phyloP scores from a whole-genome alignment of 345 rosid species.

The Gossypium sturtianum region DNA sequence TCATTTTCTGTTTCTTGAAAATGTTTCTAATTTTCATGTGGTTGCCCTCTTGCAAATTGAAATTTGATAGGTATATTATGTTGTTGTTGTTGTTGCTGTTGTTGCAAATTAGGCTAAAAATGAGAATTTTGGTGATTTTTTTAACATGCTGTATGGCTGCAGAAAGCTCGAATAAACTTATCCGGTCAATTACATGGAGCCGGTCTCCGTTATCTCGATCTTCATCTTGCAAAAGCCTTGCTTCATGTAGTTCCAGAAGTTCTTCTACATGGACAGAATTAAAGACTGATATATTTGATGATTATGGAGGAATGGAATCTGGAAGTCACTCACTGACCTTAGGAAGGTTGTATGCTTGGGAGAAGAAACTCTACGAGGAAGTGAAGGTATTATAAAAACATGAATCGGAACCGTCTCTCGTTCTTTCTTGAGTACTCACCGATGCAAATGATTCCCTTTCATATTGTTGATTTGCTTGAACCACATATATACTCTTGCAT shows the following conservation, averaged over 20 bases:
- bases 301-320: conserved; percentile 27
- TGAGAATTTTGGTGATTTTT: background rate
- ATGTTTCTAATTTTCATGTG: background rate
- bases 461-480: background rate
- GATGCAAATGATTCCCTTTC: background rate
- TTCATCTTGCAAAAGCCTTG: conserved; percentile 28
- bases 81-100: background rate
- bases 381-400: conserved; percentile 33
- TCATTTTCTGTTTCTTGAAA: background rate
- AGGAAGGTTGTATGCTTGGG: conserved; percentile 41
- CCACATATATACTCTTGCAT: background rate
- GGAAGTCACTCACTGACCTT: conserved; percentile 38
- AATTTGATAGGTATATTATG: background rate
- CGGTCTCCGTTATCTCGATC: conserved; percentile 27
- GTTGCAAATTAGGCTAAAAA: background rate
- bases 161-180: conserved; percentile 34
- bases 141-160: conserved; percentile 13
- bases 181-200: conserved; percentile 26
- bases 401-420: background rate
- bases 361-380: conserved; percentile 40
- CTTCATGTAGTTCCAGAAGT: conserved; percentile 26
- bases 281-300: conserved; percentile 25
- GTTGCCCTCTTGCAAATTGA: background rate
- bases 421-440: background rate
- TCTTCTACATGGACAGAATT: conserved; percentile 29